Percentiles rank a stretch among this genome's conserved stretches.
Conservation (phyloP, 2,329 filamentous ascomycete species). For the Aspergillus sp. region DNA sequence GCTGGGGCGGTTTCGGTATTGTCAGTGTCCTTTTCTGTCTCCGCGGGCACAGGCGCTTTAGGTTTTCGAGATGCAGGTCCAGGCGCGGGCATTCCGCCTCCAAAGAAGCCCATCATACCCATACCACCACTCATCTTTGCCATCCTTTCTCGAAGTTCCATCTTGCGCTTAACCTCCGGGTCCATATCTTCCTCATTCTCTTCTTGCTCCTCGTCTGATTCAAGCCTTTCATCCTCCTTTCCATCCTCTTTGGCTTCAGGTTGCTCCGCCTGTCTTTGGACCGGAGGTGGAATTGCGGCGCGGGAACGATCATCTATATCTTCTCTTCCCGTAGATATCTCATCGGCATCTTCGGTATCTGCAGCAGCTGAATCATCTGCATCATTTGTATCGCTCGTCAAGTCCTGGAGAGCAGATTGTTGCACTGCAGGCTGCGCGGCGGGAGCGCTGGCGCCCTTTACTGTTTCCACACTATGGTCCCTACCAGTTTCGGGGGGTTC, state of each 20-base stretch:
- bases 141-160: constrained; percentile 92
- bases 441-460: constrained; percentile 33
- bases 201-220: constrained; percentile 53
- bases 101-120: constrained; percentile 95
- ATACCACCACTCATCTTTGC: constrained; percentile 98
- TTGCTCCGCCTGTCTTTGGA: constrained; percentile 3
- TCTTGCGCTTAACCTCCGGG: constrained; percentile 77
- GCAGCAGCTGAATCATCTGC: constrained; percentile 65
- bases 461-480: constrained; percentile 37
- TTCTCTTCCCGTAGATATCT: constrained; percentile 68
- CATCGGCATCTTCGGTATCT: constrained; percentile 63
- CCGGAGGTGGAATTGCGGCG: constrained; percentile 12
- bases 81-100: constrained; percentile 58
- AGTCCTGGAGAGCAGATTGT: constrained; percentile 49
- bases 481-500: constrained; percentile 35
- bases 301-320: constrained; percentile 64
- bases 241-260: constrained; percentile 40
- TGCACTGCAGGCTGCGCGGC: constrained; percentile 36
- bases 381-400: constrained; percentile 63
- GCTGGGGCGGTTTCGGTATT: constrained; percentile 33
- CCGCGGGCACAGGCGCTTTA: constrained; percentile 42
- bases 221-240: constrained; percentile 4
- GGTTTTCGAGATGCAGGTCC: constrained; percentile 47
- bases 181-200: constrained; percentile 84
- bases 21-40: constrained; percentile 34